Evolutionary conservation across 2,329 filamentous ascomycete genomes (phyloP).

Genomic region (Aspergillus sp.): DNA sequence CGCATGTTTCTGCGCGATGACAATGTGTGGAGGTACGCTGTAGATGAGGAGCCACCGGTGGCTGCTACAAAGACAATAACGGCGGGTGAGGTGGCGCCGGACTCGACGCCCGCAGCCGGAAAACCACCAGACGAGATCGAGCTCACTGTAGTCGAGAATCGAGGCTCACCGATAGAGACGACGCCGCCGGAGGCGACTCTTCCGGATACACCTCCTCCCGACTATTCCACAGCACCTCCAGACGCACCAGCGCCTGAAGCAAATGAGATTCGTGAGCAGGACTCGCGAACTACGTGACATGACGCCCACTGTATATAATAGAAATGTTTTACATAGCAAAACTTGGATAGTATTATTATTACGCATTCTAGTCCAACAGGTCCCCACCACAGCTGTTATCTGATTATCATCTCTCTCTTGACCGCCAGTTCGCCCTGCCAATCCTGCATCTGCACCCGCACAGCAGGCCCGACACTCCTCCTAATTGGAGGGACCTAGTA

Average conservation of each 20-base stretch:
- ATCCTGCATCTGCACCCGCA: not conserved
- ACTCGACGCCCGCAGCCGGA: not conserved
- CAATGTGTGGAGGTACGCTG: constrained; percentile 32
- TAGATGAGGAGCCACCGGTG: constrained; percentile 29
- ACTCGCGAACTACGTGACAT: constrained; percentile 20
- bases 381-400: not conserved
- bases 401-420: not conserved
- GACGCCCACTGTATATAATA: constrained; percentile 8
- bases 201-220: not conserved
- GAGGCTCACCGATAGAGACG: not conserved
- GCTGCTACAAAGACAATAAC: not conserved
- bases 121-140: constrained; percentile 18
- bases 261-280: constrained; percentile 1
- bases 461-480: not conserved
- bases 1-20: constrained; percentile 31
- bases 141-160: constrained; percentile 13
- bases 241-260: not conserved
- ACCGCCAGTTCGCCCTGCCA: not conserved
- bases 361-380: not conserved
- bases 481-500: not conserved
- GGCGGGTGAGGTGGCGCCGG: not conserved
- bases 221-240: not conserved
- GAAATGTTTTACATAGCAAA: constrained; percentile 6
- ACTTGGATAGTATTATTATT: not conserved
- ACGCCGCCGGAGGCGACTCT: not conserved